Evolutionary conservation across 1,139 yeast species (phyloP).

Genomic region (Scheffersomyces lignicola): DNA sequence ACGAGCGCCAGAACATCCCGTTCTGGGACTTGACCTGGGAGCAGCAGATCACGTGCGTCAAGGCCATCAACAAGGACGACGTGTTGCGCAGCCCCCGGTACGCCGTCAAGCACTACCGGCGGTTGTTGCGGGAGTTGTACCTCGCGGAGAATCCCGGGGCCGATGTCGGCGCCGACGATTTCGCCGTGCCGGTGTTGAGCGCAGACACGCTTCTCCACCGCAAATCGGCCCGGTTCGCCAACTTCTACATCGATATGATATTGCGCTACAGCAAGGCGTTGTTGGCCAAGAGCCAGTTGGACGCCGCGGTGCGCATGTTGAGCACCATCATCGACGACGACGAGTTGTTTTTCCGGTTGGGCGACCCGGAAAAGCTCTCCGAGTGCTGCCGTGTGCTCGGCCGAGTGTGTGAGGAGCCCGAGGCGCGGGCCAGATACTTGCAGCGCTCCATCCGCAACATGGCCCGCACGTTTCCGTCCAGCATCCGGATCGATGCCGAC

Average conservation of each 20-base stretch:
- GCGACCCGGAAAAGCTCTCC: slow-evolving; percentile 46
- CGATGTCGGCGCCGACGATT: slow-evolving; percentile 24
- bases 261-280: slow-evolving; percentile 44
- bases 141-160: slow-evolving; percentile 25
- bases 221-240: slow-evolving; percentile 36
- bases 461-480: slow-evolving; percentile 23
- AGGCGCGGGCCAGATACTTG: slow-evolving; percentile 35
- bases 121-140: slow-evolving; percentile 39
- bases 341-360: slow-evolving; percentile 37
- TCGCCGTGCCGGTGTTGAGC: slow-evolving; percentile 34
- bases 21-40: slow-evolving; percentile 31
- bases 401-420: slow-evolving; percentile 23
- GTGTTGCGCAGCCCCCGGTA: slow-evolving; percentile 43
- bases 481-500: slow-evolving; percentile 26
- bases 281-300: slow-evolving; percentile 42
- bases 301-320: slow-evolving; percentile 30
- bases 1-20: slow-evolving; percentile 41
- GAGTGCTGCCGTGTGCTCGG: slow-evolving; percentile 43
- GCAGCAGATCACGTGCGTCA: slow-evolving; percentile 40
- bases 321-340: slow-evolving; percentile 36
- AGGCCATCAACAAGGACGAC: slow-evolving; percentile 49
- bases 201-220: slow-evolving; percentile 29
- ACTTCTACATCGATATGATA: slow-evolving; percentile 47
- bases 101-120: slow-evolving; percentile 47
- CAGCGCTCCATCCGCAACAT: slow-evolving; percentile 45